A percentile compares a stretch with the other conserved stretches of the same genome.
phyloP scores from a whole-genome alignment of 2,329 filamentous ascomycete genomes.

The Ramularia collo-cygni region DNA sequence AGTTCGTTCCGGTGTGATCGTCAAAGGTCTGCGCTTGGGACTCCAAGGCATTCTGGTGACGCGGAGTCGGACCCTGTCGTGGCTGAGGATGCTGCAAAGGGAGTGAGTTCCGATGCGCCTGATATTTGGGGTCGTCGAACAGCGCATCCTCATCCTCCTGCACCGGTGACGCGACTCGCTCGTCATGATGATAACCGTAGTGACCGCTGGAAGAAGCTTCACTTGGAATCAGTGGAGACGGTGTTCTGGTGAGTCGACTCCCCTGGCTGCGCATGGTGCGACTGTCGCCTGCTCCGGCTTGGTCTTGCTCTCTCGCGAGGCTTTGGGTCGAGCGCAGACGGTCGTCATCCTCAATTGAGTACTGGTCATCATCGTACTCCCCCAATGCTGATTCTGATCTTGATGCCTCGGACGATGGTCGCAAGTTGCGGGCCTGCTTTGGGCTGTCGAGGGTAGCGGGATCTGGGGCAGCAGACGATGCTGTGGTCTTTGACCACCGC shows the following conservation, averaged over 20 bases:
- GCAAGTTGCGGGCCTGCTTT: slow-evolving; percentile 16
- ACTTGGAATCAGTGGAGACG: slow-evolving; percentile 49
- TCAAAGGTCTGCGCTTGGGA: slow-evolving; percentile 61
- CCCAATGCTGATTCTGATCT: slow-evolving; percentile 70
- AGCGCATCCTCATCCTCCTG: slow-evolving; percentile 22
- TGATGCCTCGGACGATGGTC: slow-evolving; percentile 60
- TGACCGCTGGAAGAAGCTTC: slow-evolving; percentile 35
- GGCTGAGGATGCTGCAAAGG: slow-evolving; percentile 77
- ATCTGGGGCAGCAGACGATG: slow-evolving; percentile 65
- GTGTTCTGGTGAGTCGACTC: slow-evolving; percentile 33
- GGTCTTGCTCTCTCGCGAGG: slow-evolving; percentile 13
- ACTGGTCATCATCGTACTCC: slow-evolving; percentile 41
- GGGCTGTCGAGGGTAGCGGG: slow-evolving; percentile 25
- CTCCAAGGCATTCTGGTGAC: slow-evolving; percentile 68
- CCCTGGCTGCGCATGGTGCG: slow-evolving; percentile 32
- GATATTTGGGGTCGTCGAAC: slow-evolving; percentile 66
- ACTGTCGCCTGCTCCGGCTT: slow-evolving; percentile 17
- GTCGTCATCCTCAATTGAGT: slow-evolving; percentile 55
- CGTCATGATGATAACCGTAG: slow-evolving; percentile 15
- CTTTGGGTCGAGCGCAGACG: slow-evolving; percentile 35
- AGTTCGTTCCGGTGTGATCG: slow-evolving; percentile 25
- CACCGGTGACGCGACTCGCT: slow-evolving; percentile 18
- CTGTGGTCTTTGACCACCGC: slow-evolving; percentile 93
- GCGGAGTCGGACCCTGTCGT: slow-evolving; percentile 63
- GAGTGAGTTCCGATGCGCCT: slow-evolving; percentile 71